Base-by-base conservation (phyloP, 257 asterid genomes). In the Primulina huaijiensis region DNA sequence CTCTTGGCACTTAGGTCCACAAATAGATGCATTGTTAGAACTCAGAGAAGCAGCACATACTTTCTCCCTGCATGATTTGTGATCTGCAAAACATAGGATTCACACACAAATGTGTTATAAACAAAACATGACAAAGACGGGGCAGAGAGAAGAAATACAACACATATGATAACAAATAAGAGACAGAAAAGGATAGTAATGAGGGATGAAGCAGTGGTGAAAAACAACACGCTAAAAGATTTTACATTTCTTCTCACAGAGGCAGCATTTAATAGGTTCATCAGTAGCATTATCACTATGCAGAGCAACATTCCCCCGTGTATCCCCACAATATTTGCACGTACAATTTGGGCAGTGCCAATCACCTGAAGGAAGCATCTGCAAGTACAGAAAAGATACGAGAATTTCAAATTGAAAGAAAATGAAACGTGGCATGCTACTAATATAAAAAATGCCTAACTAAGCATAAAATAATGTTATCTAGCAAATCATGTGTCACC, bases 341-440 rank as follows among this genome's bases (percentile, higher is more conserved):
- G 75, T 74, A 82, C 96, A 92, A 75, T 85, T 86, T 70, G 92
- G 95, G 80, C 98, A 92, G 75, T 89, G 96, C 98, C 98, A 92
- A 88, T 89, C 96, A 64, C 96, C 98, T 17, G 69, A 74, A 50
- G 98, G 98, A 81, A 87, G 94, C 75, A 73, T 82, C 98, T 92
- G 86, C 81, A 83, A 38, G 20, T 46, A 74, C 67, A 78, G 46
- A 33, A 75, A 75, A 46, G 43, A 50, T 56, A 38, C 35, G 60
- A 74, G 8, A 74, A 9, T 52, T 29, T 77, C 37, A 82, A 67
- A 33, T 57, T 64, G 66, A 57, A 9, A 43, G 52, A n/a, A 64
- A 55, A 21, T 17, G 16, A 50, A 52, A 68, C 27, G 31, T 77
- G 73, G 68, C 65, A 62, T 31, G 40, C 70, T 33, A 53, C 59